These are phyloP conservation scores for Lecanosticta acicola DNA, from an alignment of 2,329 filamentous ascomycete genomes.

Conservation along the genomic window DNA sequence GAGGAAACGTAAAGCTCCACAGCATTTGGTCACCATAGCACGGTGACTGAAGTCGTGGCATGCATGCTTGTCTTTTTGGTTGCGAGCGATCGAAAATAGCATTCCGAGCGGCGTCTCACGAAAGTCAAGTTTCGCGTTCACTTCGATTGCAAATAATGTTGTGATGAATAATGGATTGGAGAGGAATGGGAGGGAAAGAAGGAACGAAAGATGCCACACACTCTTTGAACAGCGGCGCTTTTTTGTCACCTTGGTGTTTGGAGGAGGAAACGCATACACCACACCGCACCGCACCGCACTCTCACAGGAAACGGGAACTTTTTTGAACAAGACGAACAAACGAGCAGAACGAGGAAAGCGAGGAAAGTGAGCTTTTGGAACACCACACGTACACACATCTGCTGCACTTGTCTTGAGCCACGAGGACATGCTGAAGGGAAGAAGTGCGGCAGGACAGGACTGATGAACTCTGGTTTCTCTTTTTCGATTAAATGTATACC, in stretches of 20 bases:
- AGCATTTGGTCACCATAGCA: not conserved
- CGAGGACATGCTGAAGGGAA: too few relatives aligned
- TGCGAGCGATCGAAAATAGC: slow-evolving; percentile 1
- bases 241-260: not conserved
- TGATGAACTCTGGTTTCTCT: too few relatives aligned
- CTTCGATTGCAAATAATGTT: slow-evolving; percentile 13
- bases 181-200: slow-evolving; percentile 1
- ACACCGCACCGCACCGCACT: not conserved
- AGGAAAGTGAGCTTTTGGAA: not conserved
- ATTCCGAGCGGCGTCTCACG: not conserved
- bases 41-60: not conserved
- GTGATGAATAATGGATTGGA: slow-evolving; percentile 17
- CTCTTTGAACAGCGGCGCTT: not conserved
- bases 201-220: not conserved
- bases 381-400: not conserved
- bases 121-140: not conserved
- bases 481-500: too few relatives aligned
- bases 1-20: not conserved
- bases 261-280: not conserved
- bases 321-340: not conserved
- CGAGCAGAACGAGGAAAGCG: not conserved
- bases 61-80: not conserved
- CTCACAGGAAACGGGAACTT: not conserved
- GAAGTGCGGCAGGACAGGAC: too few relatives aligned
- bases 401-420: too few relatives aligned